Percentiles rank a stretch among this genome's conserved stretches.
Evolutionary conservation across 331 rosid genomes (phyloP).

Genomic region (Malus hybrid): DNA sequence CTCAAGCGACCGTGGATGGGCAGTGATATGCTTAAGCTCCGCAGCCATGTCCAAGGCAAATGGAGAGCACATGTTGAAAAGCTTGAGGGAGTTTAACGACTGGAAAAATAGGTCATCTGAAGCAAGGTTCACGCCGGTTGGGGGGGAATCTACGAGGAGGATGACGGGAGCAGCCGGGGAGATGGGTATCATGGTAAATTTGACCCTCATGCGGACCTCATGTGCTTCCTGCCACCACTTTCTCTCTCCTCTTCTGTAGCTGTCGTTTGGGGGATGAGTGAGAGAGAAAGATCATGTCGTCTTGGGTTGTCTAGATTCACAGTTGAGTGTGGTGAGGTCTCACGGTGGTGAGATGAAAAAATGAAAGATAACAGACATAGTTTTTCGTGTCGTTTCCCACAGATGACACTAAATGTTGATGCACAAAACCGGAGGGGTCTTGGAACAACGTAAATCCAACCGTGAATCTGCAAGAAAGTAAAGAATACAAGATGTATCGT

Average conservation of each 20-base stretch:
- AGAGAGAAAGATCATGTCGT: not conserved
- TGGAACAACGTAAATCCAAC: no score
- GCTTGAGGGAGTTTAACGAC: not conserved
- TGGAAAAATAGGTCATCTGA: not conserved
- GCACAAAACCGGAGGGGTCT: no score
- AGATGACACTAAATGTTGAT: no score
- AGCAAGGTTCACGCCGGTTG: not conserved
- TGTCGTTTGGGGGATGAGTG: not conserved
- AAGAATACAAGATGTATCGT: no score
- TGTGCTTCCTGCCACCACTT: constrained; percentile 20
- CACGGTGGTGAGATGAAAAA: no score
- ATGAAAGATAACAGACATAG: no score
- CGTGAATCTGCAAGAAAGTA: no score
- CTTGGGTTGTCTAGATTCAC: no score
- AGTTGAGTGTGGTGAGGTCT: no score
- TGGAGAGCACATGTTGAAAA: constrained; percentile 11
- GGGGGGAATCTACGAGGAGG: not conserved
- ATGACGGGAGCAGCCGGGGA: not conserved
- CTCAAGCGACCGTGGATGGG: constrained; percentile 8
- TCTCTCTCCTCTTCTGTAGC: not conserved
- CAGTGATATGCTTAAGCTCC: not conserved
- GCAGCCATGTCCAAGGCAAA: constrained; percentile 4
- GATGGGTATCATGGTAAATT: constrained; percentile 20
- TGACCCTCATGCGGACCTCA: not conserved
- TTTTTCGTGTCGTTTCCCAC: no score